Conservation (phyloP, 1,139 yeast species). For the Candida buenavistaensis region DNA sequence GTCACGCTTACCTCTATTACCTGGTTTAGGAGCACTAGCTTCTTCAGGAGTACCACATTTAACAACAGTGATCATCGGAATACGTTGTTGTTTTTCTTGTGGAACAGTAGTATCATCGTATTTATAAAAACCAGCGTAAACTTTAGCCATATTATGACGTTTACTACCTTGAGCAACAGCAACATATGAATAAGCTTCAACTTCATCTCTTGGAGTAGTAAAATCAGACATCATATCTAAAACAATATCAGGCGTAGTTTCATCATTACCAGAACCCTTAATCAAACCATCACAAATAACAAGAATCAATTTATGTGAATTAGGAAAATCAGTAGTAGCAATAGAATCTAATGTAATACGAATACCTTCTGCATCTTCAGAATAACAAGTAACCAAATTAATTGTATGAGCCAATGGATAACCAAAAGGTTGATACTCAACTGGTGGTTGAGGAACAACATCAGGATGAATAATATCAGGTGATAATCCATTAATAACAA, state of each 20-base stretch:
- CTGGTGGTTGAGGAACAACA: slow-evolving; percentile 84
- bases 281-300: slow-evolving; percentile 92
- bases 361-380: slow-evolving; percentile 85
- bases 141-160: slow-evolving; percentile 97
- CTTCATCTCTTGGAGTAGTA: slow-evolving; percentile 68
- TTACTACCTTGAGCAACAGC: slow-evolving; percentile 92
- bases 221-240: slow-evolving; percentile 88
- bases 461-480: slow-evolving; percentile 73
- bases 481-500: slow-evolving; percentile 51
- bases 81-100: slow-evolving; percentile 80
- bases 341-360: slow-evolving; percentile 88
- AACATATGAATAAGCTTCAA: slow-evolving; percentile 79
- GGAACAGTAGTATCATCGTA: slow-evolving; percentile 76
- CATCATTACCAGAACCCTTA: slow-evolving; percentile 89
- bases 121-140: slow-evolving; percentile 85
- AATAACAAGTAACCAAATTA: slow-evolving; percentile 87
- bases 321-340: slow-evolving; percentile 91
- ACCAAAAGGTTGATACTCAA: slow-evolving; percentile 82
- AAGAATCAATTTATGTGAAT: slow-evolving; percentile 83
- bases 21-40: slow-evolving; percentile 79
- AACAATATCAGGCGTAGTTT: slow-evolving; percentile 85
- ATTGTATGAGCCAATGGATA: slow-evolving; percentile 86
- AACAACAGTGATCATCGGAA: slow-evolving; percentile 79
- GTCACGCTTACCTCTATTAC: slow-evolving; percentile 98
- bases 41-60: slow-evolving; percentile 95